These are phyloP conservation scores for Fusarium fracticaudum DNA, from an alignment of 2,329 filamentous ascomycete species.

Conservation along the genomic window DNA sequence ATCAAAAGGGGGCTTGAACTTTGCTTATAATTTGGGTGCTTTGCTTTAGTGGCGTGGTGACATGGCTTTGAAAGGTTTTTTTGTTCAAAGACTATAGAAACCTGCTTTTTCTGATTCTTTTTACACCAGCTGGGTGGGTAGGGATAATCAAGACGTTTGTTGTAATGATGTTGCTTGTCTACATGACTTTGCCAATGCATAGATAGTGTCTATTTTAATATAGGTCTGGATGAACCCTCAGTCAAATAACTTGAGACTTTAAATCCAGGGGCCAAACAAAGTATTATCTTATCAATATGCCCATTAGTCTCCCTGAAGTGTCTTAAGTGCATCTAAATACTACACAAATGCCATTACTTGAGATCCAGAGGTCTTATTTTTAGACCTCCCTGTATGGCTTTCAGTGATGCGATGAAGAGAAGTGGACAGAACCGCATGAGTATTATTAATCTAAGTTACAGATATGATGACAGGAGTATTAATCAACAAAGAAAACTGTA, in stretches of 20 bases:
- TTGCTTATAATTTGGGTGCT: conserved; percentile 18
- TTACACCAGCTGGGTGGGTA: conserved; percentile 1
- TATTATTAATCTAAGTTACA: conserved; percentile 27
- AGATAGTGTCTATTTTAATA: conserved; percentile 23
- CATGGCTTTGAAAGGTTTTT: conserved; percentile 10
- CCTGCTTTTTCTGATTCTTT: conserved; percentile 9
- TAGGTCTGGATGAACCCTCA: conserved; percentile 1
- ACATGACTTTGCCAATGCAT: conserved; percentile 9
- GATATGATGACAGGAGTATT: conserved; percentile 16
- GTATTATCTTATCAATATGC: not conserved
- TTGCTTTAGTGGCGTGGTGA: conserved; percentile 7
- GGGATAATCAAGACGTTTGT: conserved; percentile 12
- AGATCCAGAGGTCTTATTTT: not conserved
- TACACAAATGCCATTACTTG: not conserved
- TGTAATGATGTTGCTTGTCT: conserved; percentile 34
- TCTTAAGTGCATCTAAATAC: not conserved
- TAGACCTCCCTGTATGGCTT: not conserved
- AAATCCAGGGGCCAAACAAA: not conserved
- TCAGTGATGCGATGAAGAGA: not conserved
- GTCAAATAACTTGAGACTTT: not conserved
- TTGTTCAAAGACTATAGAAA: conserved; percentile 7
- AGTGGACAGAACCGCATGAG: not conserved
- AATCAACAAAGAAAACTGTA: conserved; percentile 15
- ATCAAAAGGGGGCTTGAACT: conserved; percentile 10
- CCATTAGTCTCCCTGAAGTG: not conserved